Evolutionary conservation across 768 basidiomycete genomes (phyloP), one percentile per base, ranked within the genome.

Genomic region (Lentinula sp.): DNA sequence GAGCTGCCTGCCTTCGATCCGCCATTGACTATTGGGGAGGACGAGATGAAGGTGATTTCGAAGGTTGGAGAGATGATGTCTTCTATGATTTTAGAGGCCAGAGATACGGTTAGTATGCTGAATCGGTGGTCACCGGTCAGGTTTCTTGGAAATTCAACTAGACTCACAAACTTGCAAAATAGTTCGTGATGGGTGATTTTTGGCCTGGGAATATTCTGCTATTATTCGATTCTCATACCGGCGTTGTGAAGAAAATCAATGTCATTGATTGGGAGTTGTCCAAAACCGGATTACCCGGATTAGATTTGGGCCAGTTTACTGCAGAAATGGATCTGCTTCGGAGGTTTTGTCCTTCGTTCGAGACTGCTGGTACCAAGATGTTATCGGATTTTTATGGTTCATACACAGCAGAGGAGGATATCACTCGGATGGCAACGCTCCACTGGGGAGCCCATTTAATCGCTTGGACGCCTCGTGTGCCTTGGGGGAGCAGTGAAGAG

Each of bases 141-240:
- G 49, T 18, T 18, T 41, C 39, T 20, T 23, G 50, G n/a, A 0
- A 28, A 36, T 16, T 33, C 46, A 8, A 12, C 32, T 28, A 28
- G 28, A n/a, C 20, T 46, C 45, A 13, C 20, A n/a, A 3, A 2
- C 43, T 54, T 48, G 52, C 4, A 59, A 0, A 16, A 45, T 50
- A 77, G 79, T 74, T 80, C 52, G 77, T 79, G n/a, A 84, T 84
- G 82, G 88, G 88, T 0, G 88, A 90, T 68, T 85, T 89, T 65
- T 90, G 88, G 87, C 81, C 88, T 1, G 88, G 87, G 0, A 89
- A 90, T 66, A 64, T 89, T 50, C 73, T 87, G 62, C 65, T 87
- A n/a, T 69, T 65, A 10, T 67, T 77, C 10, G 70, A 70, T n/a
- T 50, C 57, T 23, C 8, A 49, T 4, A 33, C 42, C 7, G 60